Base-by-base conservation (phyloP, 2,329 filamentous ascomycete species). In the Beauveria caledonica region DNA sequence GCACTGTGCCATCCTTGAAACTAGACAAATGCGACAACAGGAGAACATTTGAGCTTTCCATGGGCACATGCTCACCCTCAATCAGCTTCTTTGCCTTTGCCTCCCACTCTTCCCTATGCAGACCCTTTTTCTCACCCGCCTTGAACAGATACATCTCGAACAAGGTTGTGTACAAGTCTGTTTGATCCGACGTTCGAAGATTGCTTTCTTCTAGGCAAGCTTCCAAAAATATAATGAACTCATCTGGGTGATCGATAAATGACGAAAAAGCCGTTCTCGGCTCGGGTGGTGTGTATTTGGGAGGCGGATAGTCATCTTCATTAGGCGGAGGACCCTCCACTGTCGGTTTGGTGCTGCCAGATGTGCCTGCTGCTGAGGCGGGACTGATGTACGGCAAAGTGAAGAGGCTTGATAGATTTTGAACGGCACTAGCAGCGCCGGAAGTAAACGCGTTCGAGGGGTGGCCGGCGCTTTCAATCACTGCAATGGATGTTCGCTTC, bases 101-200 rank as follows among this genome's bases (percentile, higher is more conserved):
- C 70, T 97, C 91, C 93, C 94, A 99, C 64, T 88, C 83, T 66
- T 88, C 83, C 64, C 87, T 86, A 70, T 72, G 73, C 51, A 79
- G 78, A 10, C 86, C 86, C 68, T 86, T 89, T 68, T 87, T 87
- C 61, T 87, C 84, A 62, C 86, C 88, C 23, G 93, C 89, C 67
- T 92, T 94, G 72, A 96, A 89, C 9, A 99, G 78, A 70, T 97
- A 99, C 89, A 99, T 97, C 73, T 99, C 95, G 69, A 99, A 97
- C 15, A 99, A 74, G 0, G 95, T 97, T 0, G 93, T 97, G 69
- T 94, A 94, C 17, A 99, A 80, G 71, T 99, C 95, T 1, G 87
- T 83, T 64, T 86, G 89, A 70, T 97, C 89, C 9, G 85, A 81
- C 40, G 89, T 80, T 21, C 85, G 85, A n/a, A 96, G 74, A 23